Conservation (phyloP, 805 yeast species). For the Candida dajiaensis region DNA sequence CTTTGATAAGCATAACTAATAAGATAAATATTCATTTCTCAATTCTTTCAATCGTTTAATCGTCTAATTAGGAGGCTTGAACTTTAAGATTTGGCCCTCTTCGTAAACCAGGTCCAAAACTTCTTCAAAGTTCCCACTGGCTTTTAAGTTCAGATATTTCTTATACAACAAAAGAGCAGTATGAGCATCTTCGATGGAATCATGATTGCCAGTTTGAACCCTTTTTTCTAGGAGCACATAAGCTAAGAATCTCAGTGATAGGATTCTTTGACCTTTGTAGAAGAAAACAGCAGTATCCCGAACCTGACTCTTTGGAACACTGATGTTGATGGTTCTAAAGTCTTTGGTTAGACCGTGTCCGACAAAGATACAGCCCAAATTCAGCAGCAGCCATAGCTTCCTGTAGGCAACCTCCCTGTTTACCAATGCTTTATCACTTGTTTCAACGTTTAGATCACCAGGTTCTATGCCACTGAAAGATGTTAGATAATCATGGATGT, state of each 20-base stretch:
- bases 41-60: not conserved
- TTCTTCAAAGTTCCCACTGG: slow-evolving; percentile 52
- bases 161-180: slow-evolving; percentile 78
- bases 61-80: slow-evolving; percentile 22
- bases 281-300: slow-evolving; percentile 83
- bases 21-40: not conserved
- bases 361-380: slow-evolving; percentile 84
- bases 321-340: slow-evolving; percentile 87
- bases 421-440: slow-evolving; percentile 65
- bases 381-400: slow-evolving; percentile 82
- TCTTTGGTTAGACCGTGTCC: slow-evolving; percentile 94
- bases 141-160: slow-evolving; percentile 58
- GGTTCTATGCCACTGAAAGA: slow-evolving; percentile 90
- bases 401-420: slow-evolving; percentile 79
- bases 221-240: slow-evolving; percentile 67
- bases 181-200: slow-evolving; percentile 92
- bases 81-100: slow-evolving; percentile 44
- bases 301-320: slow-evolving; percentile 80
- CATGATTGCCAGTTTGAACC: slow-evolving; percentile 92
- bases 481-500: slow-evolving; percentile 81
- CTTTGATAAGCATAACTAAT: not conserved
- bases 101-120: slow-evolving; percentile 62
- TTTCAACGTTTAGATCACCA: slow-evolving; percentile 75
- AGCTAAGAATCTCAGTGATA: slow-evolving; percentile 82
- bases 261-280: slow-evolving; percentile 68